These are phyloP conservation scores for Bathelium albidoporum DNA, from an alignment of 495 filamentous ascomycete species.

Conservation along the genomic window DNA sequence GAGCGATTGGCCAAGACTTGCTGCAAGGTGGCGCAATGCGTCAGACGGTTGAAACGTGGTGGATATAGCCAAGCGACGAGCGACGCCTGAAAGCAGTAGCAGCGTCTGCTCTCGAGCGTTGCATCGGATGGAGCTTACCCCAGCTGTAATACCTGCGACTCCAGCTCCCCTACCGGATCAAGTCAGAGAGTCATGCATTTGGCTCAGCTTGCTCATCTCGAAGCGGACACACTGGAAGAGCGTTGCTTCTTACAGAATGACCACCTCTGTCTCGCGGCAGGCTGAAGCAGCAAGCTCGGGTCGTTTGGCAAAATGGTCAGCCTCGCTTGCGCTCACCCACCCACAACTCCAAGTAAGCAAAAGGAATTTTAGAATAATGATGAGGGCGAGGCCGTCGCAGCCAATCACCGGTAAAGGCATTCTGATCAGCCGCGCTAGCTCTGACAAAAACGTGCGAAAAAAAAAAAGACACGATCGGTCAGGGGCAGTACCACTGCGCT, in stretches of 20 bases:
- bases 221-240: background rate
- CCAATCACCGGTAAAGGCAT: background rate
- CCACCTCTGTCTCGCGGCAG: background rate
- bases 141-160: constrained; percentile 61
- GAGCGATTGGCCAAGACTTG: constrained; percentile 56
- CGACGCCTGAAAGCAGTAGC: background rate
- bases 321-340: background rate
- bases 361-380: background rate
- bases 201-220: background rate
- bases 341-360: background rate
- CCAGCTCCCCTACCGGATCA: constrained; percentile 37
- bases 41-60: constrained; percentile 20
- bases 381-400: background rate
- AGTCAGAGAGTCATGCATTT: background rate
- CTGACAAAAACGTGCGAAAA: background rate
- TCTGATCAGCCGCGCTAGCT: background rate
- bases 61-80: constrained; percentile 17
- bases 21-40: constrained; percentile 22
- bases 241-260: constrained; percentile 2
- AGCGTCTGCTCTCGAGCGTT: constrained; percentile 13
- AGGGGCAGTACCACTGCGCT: background rate
- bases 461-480: background rate
- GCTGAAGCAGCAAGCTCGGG: background rate
- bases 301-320: background rate
- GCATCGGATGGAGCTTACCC: constrained; percentile 31